These are phyloP conservation scores for Phytophthora macrochlamydospora DNA, from an alignment of 352 stramenopile genomes.

Conservation along the genomic window DNA sequence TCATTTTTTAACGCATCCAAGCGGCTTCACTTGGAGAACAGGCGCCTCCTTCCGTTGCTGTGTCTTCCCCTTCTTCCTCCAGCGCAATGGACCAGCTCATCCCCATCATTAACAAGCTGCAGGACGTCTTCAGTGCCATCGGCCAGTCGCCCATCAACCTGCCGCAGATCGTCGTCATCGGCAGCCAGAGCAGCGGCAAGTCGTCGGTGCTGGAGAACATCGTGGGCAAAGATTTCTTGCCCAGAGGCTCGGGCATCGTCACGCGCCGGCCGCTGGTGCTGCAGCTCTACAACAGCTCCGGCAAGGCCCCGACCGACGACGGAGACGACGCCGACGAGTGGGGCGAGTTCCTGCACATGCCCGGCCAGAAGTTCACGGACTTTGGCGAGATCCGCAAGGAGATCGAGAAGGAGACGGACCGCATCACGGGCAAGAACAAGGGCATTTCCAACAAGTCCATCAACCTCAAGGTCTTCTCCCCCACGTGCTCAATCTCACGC, in stretches of 20 bases:
- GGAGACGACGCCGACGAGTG: slow-evolving; percentile 88
- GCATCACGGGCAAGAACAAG: slow-evolving; percentile 96
- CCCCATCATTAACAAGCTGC: slow-evolving; percentile 99
- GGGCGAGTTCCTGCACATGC: slow-evolving; percentile 98
- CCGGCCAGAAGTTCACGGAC: slow-evolving; percentile 95
- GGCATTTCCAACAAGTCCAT: slow-evolving; percentile 98
- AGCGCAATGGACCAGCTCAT: slow-evolving; percentile 98
- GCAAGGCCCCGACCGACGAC: slow-evolving; percentile 17
- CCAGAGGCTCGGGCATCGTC: slow-evolving; percentile 97
- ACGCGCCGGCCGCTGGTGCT: slow-evolving; percentile 98
- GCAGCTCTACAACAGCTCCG: slow-evolving; percentile 96
- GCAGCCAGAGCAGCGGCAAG: slow-evolving; percentile 97
- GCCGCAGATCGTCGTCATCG: slow-evolving; percentile 98
- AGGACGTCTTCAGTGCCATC: slow-evolving; percentile 98
- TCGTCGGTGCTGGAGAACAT: slow-evolving; percentile 97
- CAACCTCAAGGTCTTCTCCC: slow-evolving; percentile 99
- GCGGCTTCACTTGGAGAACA: background rate
- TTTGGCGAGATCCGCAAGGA: slow-evolving; percentile 97
- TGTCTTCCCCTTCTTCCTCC: background rate
- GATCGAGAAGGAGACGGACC: slow-evolving; percentile 98
- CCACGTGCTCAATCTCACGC: slow-evolving; percentile 97
- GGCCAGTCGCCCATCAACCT: slow-evolving; percentile 96
- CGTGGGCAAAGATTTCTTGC: slow-evolving; percentile 95
- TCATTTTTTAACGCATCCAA: background rate
- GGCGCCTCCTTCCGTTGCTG: too few relatives aligned